A percentile compares a stretch with the other conserved stretches of the same genome.
Conservation (phyloP, 129 eudicot genomes). For the Ambrosia artemisiifolia region DNA sequence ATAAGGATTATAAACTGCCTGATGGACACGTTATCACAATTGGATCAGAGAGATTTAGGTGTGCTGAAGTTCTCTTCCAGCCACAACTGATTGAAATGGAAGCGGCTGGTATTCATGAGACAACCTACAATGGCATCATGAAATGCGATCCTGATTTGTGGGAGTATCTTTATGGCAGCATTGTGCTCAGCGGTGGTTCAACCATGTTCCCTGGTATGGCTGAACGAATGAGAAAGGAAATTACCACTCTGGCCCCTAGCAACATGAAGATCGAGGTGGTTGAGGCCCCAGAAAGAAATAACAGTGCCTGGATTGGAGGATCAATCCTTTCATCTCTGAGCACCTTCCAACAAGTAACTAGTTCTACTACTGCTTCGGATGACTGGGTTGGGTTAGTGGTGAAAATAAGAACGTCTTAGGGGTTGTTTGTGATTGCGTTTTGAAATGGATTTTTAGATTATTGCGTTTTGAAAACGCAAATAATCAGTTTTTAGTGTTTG, state of each 20-base stretch:
- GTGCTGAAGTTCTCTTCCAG: constrained; percentile 78
- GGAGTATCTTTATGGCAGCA: constrained; percentile 71
- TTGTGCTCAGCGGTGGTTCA: constrained; percentile 76
- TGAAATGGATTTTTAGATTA: too few species aligned
- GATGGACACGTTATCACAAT: constrained; percentile 80
- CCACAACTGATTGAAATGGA: constrained; percentile 74
- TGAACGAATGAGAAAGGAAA: constrained; percentile 80
- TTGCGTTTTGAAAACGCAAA: too few species aligned
- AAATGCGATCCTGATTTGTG: constrained; percentile 78
- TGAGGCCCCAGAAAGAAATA: constrained; percentile 72
- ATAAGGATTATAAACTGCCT: constrained; percentile 70
- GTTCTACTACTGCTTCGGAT: too few species aligned
- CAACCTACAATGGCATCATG: constrained; percentile 81
- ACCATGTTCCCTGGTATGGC: constrained; percentile 85
- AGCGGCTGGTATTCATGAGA: constrained; percentile 78
- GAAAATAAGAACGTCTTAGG: too few species aligned
- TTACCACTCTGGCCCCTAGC: constrained; percentile 78
- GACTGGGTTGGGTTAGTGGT: too few species aligned
- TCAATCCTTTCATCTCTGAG: constrained; percentile 78
- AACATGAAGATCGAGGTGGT: constrained; percentile 85
- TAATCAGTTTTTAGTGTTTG: too few species aligned
- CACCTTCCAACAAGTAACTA: constrained; percentile 83
- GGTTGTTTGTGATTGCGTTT: too few species aligned
- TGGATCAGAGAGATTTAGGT: constrained; percentile 73
- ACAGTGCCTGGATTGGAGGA: constrained; percentile 86